Evolutionary conservation across 495 filamentous ascomycete genomes (phyloP).

Genomic region (Lophiostoma macrostomum): DNA sequence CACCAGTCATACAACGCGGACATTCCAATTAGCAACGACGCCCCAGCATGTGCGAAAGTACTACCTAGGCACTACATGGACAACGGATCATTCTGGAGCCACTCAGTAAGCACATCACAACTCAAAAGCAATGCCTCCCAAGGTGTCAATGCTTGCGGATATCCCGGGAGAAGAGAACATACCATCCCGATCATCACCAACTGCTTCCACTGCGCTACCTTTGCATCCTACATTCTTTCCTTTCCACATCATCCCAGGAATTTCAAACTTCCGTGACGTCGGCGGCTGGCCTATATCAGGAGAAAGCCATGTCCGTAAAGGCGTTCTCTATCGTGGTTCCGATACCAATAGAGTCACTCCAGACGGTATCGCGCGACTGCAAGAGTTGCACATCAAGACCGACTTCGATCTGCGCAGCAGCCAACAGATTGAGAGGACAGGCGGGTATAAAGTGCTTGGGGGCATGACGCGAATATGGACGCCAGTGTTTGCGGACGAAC

Average conservation of each 20-base stretch:
- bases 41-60: too few relatives aligned
- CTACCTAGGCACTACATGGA: too few relatives aligned
- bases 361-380: conserved; percentile 3
- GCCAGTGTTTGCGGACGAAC: conserved; percentile 27
- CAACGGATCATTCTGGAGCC: too few relatives aligned
- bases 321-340: conserved; percentile 28
- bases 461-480: conserved; percentile 22
- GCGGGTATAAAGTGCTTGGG: conserved; percentile 20
- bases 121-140: too few relatives aligned
- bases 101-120: too few relatives aligned
- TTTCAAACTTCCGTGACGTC: conserved; percentile 33
- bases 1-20: too few relatives aligned
- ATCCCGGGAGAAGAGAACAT: too few relatives aligned
- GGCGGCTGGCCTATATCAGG: conserved; percentile 26
- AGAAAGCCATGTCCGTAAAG: conserved; percentile 9
- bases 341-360: conserved; percentile 21
- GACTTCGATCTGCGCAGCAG: conserved; percentile 28
- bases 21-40: too few relatives aligned
- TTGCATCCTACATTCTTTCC: conserved; percentile 10
- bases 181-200: neutral
- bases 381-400: conserved; percentile 17
- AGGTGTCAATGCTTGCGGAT: too few relatives aligned
- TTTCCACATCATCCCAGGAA: conserved; percentile 19
- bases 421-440: conserved; percentile 25
- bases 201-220: neutral